A percentile compares a stretch with the other conserved stretches of the same genome.
These are phyloP conservation scores for Xanthoconium stramineum DNA, from an alignment of 768 basidiomycete genomes.

Conservation along the genomic window DNA sequence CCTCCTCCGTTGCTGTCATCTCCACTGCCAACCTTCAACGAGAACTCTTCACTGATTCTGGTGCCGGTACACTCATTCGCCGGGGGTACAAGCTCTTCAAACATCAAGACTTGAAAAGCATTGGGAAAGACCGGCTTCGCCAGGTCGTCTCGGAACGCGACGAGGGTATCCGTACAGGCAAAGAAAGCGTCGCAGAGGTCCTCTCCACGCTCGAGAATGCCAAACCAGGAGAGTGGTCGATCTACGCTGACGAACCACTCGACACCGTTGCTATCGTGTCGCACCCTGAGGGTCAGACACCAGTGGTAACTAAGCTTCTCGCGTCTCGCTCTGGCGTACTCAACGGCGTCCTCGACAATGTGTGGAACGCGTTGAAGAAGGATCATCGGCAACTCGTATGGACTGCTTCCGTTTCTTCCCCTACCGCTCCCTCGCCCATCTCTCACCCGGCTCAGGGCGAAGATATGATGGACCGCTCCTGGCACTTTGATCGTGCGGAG, in stretches of 20 bases:
- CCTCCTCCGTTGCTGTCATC: conserved; percentile 98
- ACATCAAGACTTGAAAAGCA: conserved; percentile 71
- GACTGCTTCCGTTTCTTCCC: conserved; percentile 72
- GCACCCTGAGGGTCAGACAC: conserved; percentile 82
- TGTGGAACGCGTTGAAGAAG: conserved; percentile 94
- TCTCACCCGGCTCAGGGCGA: conserved; percentile 52
- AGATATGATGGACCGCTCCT: conserved; percentile 78
- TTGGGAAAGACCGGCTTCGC: conserved; percentile 93
- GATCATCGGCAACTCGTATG: conserved; percentile 94
- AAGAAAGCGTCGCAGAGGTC: conserved; percentile 82
- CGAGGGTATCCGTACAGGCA: conserved; percentile 81
- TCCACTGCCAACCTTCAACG: conserved; percentile 89
- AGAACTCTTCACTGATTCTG: conserved; percentile 97
- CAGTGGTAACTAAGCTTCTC: conserved; percentile 91
- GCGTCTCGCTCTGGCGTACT: conserved; percentile 84
- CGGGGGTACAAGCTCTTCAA: conserved; percentile 98
- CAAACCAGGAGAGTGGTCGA: conserved; percentile 80
- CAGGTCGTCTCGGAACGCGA: conserved; percentile 95
- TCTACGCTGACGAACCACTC: conserved; percentile 98
- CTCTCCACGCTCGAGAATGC: conserved; percentile 57
- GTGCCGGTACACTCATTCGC: conserved; percentile 96
- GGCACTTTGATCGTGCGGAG: conserved; percentile 99
- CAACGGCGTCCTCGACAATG: conserved; percentile 95
- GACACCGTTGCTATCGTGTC: conserved; percentile 94
- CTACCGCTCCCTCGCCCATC: conserved; percentile 6